phyloP scores from a whole-genome alignment of 345 rosid species.

The Brassica juncea region DNA sequence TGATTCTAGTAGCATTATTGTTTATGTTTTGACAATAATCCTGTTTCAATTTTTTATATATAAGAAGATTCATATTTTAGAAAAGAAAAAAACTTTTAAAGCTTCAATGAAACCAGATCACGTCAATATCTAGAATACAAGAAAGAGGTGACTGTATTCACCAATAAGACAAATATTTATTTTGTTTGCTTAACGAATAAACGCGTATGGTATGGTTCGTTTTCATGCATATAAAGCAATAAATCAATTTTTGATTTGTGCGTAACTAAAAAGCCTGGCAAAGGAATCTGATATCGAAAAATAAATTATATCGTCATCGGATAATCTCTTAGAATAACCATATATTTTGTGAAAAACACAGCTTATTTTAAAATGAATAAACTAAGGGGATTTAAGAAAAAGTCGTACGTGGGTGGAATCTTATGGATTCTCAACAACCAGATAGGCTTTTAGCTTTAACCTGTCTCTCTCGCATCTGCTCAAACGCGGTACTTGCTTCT shows the following conservation, averaged over 20 bases:
- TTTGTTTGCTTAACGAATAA: not conserved
- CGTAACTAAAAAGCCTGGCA: not conserved
- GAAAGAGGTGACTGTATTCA: not conserved
- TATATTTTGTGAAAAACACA: not conserved
- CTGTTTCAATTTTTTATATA: not conserved
- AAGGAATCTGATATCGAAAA: conserved; percentile 25
- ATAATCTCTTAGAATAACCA: not conserved
- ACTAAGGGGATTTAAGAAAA: not conserved
- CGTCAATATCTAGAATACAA: not conserved
- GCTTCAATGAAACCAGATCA: not conserved
- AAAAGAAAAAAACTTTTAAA: not conserved
- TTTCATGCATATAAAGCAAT: conserved; percentile 19
- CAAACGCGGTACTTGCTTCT: conserved; percentile 25
- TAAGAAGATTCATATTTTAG: not conserved
- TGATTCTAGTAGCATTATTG: not conserved
- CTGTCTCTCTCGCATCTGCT: conserved; percentile 8
- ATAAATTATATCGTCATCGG: not conserved
- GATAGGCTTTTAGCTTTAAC: conserved; percentile 4
- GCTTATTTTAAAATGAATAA: not conserved
- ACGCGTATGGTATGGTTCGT: conserved; percentile 19
- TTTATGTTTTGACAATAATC: not conserved
- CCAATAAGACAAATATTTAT: not conserved
- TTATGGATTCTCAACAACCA: conserved; percentile 24
- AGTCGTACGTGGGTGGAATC: conserved; percentile 28
- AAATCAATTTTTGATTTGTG: not conserved